phyloP scores from a whole-genome alignment of 1,284 basidiomycete species.

The Sanghuangporus sanghuang region DNA sequence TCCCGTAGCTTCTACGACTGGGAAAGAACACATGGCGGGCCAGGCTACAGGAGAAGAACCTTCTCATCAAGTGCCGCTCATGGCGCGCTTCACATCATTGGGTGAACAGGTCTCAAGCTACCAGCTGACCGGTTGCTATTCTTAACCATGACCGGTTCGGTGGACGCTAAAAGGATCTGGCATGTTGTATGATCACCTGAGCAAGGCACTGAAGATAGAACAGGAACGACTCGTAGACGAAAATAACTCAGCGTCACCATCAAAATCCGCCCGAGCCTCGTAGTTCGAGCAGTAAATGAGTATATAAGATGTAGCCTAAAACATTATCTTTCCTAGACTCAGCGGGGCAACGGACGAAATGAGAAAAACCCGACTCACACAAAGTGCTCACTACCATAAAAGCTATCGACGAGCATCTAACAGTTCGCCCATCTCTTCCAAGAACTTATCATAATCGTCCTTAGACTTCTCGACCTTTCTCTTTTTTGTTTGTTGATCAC shows the following conservation, averaged over 20 bases:
- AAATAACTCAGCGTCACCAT: not conserved
- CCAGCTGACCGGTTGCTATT: not conserved
- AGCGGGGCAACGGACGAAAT: not conserved
- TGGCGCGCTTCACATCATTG: not conserved
- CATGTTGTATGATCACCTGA: not conserved
- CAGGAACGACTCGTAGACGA: not conserved
- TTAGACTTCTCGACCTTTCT: conserved; percentile 34
- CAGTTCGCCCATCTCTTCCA: conserved; percentile 70
- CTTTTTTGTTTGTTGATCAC: not conserved
- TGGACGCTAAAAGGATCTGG: conserved; percentile 3
- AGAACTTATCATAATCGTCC: conserved; percentile 72
- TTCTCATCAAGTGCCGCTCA: too few species aligned
- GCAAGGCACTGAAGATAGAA: not conserved
- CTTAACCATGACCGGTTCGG: not conserved
- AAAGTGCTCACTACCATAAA: not conserved
- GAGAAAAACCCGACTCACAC: not conserved
- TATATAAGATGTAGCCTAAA: not conserved
- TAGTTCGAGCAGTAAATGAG: not conserved
- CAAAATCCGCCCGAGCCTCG: not conserved
- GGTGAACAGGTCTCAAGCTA: not conserved
- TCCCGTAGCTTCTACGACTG: not conserved
- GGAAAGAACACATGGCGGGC: too few species aligned
- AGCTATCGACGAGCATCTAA: conserved; percentile 5
- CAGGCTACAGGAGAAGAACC: too few species aligned
- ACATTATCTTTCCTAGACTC: not conserved